Conservation (phyloP, 176 grass and related monocot species). For the Rhynchospora breviuscula region DNA sequence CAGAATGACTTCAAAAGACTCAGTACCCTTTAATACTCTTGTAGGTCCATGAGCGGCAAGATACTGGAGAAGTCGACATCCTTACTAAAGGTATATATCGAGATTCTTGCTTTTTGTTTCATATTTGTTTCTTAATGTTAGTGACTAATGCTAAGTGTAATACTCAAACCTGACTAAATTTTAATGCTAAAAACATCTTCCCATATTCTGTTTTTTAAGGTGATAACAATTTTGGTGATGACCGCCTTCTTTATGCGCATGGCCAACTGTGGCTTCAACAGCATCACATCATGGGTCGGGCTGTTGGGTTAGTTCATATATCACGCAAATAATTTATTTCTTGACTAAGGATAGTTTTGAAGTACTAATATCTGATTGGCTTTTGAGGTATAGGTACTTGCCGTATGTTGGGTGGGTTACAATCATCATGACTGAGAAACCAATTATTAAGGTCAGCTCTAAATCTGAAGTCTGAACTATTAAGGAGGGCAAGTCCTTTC, state of each 20-base stretch:
- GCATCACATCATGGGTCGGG: constrained; percentile 76
- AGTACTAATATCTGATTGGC: neutral
- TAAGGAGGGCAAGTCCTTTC: neutral
- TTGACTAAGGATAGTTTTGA: neutral
- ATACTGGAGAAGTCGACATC: constrained; percentile 71
- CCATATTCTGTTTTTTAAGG: constrained; percentile 35
- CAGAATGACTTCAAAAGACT: neutral
- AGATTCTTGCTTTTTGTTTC: neutral
- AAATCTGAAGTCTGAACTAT: neutral
- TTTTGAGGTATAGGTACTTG: constrained; percentile 46
- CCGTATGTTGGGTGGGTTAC: constrained; percentile 75
- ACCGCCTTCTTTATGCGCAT: constrained; percentile 67
- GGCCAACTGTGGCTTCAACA: constrained; percentile 91
- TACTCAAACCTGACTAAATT: neutral
- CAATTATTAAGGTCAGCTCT: constrained; percentile 57
- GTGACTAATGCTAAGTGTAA: neutral
- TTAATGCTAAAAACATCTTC: neutral
- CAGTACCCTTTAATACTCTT: constrained; percentile 22
- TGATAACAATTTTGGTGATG: constrained; percentile 77
- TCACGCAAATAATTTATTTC: neutral
- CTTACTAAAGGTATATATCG: constrained; percentile 65
- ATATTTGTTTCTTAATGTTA: neutral
- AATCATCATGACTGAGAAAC: constrained; percentile 85
- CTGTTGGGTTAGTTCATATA: constrained; percentile 49
- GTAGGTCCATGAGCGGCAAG: constrained; percentile 75